Conservation (phyloP, 1,139 yeast genomes). For the Hanseniaspora gamundiae region DNA sequence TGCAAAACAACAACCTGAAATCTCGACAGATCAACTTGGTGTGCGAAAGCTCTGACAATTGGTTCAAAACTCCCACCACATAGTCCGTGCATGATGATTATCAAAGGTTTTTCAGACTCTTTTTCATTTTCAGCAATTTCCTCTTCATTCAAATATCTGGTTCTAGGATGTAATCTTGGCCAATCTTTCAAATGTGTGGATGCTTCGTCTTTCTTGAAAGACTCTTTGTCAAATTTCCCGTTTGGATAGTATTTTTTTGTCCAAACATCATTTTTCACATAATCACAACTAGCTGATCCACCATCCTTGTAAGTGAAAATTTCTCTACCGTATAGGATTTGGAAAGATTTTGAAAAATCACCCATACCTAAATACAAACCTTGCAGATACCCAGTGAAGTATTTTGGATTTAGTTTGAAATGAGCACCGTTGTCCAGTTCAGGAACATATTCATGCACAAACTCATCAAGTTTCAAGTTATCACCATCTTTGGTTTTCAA, state of each 20-base stretch:
- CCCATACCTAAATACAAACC: slow-evolving; percentile 53
- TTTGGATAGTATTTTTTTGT: slow-evolving; percentile 25
- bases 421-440: slow-evolving; percentile 33
- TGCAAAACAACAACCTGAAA: slow-evolving; percentile 69
- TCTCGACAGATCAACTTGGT: slow-evolving; percentile 19
- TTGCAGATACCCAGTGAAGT: slow-evolving; percentile 68
- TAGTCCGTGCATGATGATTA: slow-evolving; percentile 69
- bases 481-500: slow-evolving; percentile 27
- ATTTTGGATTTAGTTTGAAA: slow-evolving; percentile 48
- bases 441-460: slow-evolving; percentile 33
- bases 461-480: slow-evolving; percentile 24
- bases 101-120: slow-evolving; percentile 44
- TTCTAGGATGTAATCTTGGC: slow-evolving; percentile 70
- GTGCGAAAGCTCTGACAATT: slow-evolving; percentile 53
- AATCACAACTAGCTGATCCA: slow-evolving; percentile 69
- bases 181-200: slow-evolving; percentile 53
- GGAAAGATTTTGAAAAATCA: slow-evolving; percentile 39
- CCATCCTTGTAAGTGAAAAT: slow-evolving; percentile 46
- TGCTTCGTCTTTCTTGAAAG: slow-evolving; percentile 37
- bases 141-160: slow-evolving; percentile 50
- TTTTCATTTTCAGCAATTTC: slow-evolving; percentile 31
- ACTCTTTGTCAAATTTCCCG: slow-evolving; percentile 25
- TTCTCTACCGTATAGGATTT: slow-evolving; percentile 69
- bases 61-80: slow-evolving; percentile 92
- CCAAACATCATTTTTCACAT: slow-evolving; percentile 37